Base-by-base conservation (phyloP, 169 alveolate genomes). In the Cyclospora cayetanensis region DNA sequence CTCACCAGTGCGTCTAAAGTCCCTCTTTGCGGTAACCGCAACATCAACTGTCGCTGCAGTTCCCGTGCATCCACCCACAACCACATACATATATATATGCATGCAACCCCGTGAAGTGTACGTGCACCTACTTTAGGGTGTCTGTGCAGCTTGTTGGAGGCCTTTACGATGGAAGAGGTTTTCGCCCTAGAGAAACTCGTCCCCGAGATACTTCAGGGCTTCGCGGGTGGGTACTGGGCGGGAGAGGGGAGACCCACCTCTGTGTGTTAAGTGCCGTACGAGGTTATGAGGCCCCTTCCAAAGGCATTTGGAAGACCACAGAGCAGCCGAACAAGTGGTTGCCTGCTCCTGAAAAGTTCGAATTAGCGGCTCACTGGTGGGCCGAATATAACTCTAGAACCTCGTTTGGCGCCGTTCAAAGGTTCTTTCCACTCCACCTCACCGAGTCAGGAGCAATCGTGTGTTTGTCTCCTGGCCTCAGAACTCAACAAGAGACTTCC, bases 111-210 rank as follows among this genome's bases (percentile, higher is more conserved):
- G 84, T 31, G 4, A 4, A 55, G 37, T 18, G 55, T 34, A 2
- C 20, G 52, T n/a, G 79, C 79, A 15, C 5, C n/a, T 66, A 41
- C 42, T 35, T 66, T 70, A 43, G 7, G 35, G 7, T 18, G 20
- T 15, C 34, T 39, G 34, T 20, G n/a, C 70, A 89, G 93, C 41
- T 50, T 89, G 66, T 82, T 89, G 4, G 93, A 89, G 70, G 82
- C 66, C 2, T 55, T 89, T 35, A 65, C 93, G 18, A 74, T 89
- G 93, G 93, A 72, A 2, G 93, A 89, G 74, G 93, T 89, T 25
- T 52, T 89, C 70, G 90, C 80, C 9, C 25, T 72, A n/a, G 93
- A 89, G 43, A 60, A 46, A 20, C 89, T 89, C 65, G 74, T 60
- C 20, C 90, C 89, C 4, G 93, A 89, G 37, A 89, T 89, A 0